phyloP scores from a whole-genome alignment of 345 rosid genomes.

The Eutrema japonicum region DNA sequence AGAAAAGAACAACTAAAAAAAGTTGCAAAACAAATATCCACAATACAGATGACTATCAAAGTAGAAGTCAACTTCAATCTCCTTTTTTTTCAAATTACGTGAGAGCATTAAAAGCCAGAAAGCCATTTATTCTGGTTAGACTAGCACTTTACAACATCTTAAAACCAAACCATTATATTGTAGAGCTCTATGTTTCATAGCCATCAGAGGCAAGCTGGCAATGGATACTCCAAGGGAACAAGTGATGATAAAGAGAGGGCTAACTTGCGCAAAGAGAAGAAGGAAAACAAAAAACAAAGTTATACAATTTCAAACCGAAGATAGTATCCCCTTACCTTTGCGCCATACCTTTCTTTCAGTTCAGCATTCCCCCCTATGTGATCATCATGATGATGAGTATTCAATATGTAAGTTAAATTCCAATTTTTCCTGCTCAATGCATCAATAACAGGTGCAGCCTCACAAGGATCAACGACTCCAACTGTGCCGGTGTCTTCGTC shows the following conservation, averaged over 20 bases:
- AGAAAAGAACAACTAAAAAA: conserved; percentile 13
- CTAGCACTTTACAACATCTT: background rate
- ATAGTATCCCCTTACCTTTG: conserved; percentile 72
- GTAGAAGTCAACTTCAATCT: background rate
- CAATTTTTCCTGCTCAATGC: conserved; percentile 80
- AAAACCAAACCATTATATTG: conserved; percentile 10
- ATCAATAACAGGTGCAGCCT: conserved; percentile 81
- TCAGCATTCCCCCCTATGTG: conserved; percentile 91
- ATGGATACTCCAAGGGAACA: conserved; percentile 17
- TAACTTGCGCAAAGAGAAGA: background rate
- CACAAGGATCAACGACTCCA: conserved; percentile 99
- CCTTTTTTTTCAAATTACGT: background rate
- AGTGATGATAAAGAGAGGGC: background rate
- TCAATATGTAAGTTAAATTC: conserved; percentile 88
- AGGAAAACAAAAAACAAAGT: background rate
- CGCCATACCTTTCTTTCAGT: conserved; percentile 95
- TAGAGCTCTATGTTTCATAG: conserved; percentile 8
- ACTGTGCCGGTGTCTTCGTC: conserved; percentile 97
- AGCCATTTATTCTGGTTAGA: background rate
- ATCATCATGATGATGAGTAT: conserved; percentile 95
- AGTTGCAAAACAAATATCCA: conserved; percentile 8
- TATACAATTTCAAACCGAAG: background rate
- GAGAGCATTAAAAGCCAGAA: background rate
- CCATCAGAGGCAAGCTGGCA: background rate
- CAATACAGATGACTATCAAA: conserved; percentile 19